Base-by-base conservation (phyloP, 2,329 filamentous ascomycete genomes). In the Phialophora macrospora region DNA sequence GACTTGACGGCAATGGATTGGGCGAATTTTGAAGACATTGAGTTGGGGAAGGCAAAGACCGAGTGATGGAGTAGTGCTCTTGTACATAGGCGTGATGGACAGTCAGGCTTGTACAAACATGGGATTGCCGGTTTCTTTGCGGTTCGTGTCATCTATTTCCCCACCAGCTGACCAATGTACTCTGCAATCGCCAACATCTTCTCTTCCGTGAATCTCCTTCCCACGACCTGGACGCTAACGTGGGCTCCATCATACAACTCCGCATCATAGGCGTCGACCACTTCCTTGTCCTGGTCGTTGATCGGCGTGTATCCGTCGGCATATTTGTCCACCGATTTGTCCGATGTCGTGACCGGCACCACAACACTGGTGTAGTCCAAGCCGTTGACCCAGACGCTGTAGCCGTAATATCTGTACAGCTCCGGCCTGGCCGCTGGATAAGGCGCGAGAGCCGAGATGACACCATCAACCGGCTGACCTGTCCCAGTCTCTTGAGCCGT, bases 401-500 rank as follows among this genome's bases (percentile, higher is more conserved):
- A 80, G 1, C 76, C 77, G 61, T 79, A 78, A 68, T 79, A 79
- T 26, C 72, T 74, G 68, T 77, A 80, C 62, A 75, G 72, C 2
- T 72, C 66, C 7, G 79, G 80, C 9, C 77, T 72, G 0, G 78
- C 75, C 0, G 80, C 79, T 1, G 80, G 76, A 41, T 78, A 78
- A 4, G 80, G 76, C 3, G 80, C 79, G 38, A 78, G 69, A 1
- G 81, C 77, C 9, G 75, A 76, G 54, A 83, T 77, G 30, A 83
- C 66, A 12, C 75, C 80, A 70, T 90, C 87, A 0, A 88, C 84
- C 1, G 83, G 78, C 57, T 81, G 77, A 0, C 81, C 80, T 2
- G 77, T 84, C 28, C 80, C 81, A 0, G 84, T 86, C n/a, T 78
- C 55, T 3, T 78, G 74, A 0, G 75, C 78, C 0, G 85, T 87